Base-by-base conservation (phyloP, 768 basidiomycete species). In the Collybia mongolica region DNA sequence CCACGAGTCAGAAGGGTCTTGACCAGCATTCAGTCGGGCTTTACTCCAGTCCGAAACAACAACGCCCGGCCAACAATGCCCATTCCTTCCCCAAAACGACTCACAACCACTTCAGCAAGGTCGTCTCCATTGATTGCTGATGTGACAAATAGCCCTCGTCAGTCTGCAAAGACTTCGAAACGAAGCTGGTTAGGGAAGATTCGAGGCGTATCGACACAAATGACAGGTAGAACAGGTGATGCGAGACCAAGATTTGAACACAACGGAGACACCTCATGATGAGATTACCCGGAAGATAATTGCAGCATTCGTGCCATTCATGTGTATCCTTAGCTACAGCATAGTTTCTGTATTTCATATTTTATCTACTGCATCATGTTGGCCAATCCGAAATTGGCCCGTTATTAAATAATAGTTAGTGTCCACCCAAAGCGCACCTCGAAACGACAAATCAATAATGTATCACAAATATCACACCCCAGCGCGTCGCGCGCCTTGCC, bases 111-210 rank as follows among this genome's bases (percentile, higher is more conserved):
- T 28, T 49, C 66, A 6, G 37, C 60, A 29, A 67, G 68, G 37
- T 55, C 65, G 23, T 70, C 79, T 19, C 63, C 76, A 28, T 67
- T 72, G 17, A 70, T 76, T 20, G 61, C 69, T 11, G 86, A 90
- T 58, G 79, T 87, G 48, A 88, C 86, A 20, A 89, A 89, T 60
- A 86, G 79, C 57, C 84, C 85, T 15, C 72, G 60, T 39, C 65
- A 66, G 39, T 68, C 72, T 20, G 62, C 67, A 26, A 80, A 82
- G 57, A 71, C 72, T 18, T 47, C 46, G 39, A 84, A 86, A 63
- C 75, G 80, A 59, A 82, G 83, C 49, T 90, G 88, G 88, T 62
- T 89, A 17, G 84, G 83, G 11, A 88, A 85, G 67, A 84, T 88
- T 54, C 76, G 83, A 62, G 78, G 80, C 40, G 65, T 68, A 22